Evolutionary conservation across 2,329 filamentous ascomycete species (phyloP), one percentile per base, ranked within the genome.

Genomic region (Elsinoe necatrix): DNA sequence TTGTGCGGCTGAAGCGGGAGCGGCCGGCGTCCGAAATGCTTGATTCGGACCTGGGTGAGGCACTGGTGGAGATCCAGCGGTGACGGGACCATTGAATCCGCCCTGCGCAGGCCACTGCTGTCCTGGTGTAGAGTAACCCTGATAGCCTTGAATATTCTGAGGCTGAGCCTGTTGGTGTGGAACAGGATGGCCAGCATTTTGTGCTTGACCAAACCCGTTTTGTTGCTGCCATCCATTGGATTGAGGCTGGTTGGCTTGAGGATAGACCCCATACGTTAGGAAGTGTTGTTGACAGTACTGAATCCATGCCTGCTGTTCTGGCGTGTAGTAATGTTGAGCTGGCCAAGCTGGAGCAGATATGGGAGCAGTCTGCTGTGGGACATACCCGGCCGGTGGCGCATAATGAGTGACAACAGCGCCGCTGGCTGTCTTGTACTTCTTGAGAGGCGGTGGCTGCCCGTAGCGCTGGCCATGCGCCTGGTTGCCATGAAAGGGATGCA

Each of bases 401-500:
- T 77, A 77, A 29, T 72, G 68, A 6, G 75, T 78, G 59, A 77
- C 76, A 61, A 77, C 69, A 5, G 74, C 73, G 59, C 75, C 75
- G 18, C 73, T 69, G 20, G 18, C 29, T 18, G 48, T 39, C 60
- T 75, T 77, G 57, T 63, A 54, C 55, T 71, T 73, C 63, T 77
- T 78, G 1, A 64, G 60, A 14, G 70, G 66, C 14, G 68, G 67
- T 14, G 63, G 63, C 14, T 65, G 65, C 54, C 18, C 29, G 37
- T 50, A 31, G 31, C 42, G 41, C 60, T 60, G 39, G 29, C 45
- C 42, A 8, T 35, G 52, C 16, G 47, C 31, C 23, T 42, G 47
- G 3, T 54, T 37, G 6, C 56, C 54, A n/a, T 57, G 48, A 20
- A 54, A 57, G 12, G 18, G 45, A 34, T 35, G 31, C 37, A 57